phyloP scores from a whole-genome alignment of 345 rosid species.

The Viola odorata region DNA sequence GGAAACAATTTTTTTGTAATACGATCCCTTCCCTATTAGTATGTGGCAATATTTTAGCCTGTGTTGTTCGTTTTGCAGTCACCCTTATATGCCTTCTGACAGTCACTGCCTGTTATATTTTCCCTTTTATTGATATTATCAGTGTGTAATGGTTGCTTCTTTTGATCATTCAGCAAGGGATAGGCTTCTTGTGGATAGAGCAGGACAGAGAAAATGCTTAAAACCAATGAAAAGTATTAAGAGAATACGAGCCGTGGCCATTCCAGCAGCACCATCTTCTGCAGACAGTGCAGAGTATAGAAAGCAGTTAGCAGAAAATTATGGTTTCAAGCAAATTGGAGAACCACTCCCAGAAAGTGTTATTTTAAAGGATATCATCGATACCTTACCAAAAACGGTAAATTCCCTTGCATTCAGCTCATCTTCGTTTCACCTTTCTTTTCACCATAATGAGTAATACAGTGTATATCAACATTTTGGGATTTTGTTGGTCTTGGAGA shows the following conservation, averaged over 20 bases:
- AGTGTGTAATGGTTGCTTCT: conserved; percentile 6
- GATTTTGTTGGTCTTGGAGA: too few species aligned
- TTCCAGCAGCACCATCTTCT: conserved; percentile 54
- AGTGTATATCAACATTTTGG: too few species aligned
- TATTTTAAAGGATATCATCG: conserved; percentile 64
- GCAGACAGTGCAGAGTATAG: conserved; percentile 53
- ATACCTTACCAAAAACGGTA: conserved; percentile 82
- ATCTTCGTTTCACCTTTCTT: not conserved
- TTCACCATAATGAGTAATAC: too few species aligned
- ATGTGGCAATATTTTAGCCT: not conserved
- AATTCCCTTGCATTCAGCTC: not conserved
- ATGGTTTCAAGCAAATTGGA: conserved; percentile 85
- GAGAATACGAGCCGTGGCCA: conserved; percentile 53
- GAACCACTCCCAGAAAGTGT: conserved; percentile 77
- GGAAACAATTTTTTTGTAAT: not conserved
- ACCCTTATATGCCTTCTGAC: not conserved
- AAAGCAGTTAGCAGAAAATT: conserved; percentile 61
- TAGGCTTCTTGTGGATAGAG: conserved; percentile 33
- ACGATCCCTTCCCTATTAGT: not conserved
- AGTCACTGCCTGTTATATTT: not conserved
- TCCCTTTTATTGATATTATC: conserved; percentile 2
- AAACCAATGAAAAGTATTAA: conserved; percentile 31
- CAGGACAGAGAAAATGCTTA: conserved; percentile 22
- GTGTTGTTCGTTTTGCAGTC: not conserved
- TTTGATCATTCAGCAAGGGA: conserved; percentile 40